Evolutionary conservation across 805 yeast species (phyloP), one percentile per base, ranked within the genome.

Genomic region (Cyberlindnera suaveolens): DNA sequence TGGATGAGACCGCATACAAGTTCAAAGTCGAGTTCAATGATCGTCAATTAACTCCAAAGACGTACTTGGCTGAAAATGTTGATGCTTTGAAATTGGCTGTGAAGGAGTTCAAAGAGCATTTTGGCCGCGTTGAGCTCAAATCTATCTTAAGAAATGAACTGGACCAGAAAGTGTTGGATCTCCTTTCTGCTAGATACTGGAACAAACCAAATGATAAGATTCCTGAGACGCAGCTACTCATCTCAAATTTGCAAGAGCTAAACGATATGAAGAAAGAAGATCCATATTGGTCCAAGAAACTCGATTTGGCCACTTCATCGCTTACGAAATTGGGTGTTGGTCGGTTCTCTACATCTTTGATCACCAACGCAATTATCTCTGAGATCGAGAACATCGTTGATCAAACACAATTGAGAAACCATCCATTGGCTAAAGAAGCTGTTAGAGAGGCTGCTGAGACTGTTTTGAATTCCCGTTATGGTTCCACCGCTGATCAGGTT

Each of bases 21-120:
- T 93, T 88, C 68, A 93, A 93, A 62, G 99, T 93, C 19, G 97
- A 93, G 63, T 93, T 89, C 65, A 93, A 93, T 60, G 99, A 93
- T 63, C 77, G 97, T 42, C 86, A 84, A 31, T 71, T 93, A 49
- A 93, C 99, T 0, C 96, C 98, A 14, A 93, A 89, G 57, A 87
- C 95, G 45, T 93, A 93, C 59, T 72, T 93, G 53, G 96, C 97
- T 18, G 91, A 86, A 58, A 87, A 93, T 43, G 78, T 93, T 30
- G 99, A 93, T 62, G 68, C 85, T 39, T 72, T 95, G 57, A 93
- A 93, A 62, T 71, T 85, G 33, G 82, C 88, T 0, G 81, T 91
- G 46, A 91, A 93, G 61, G 96, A 91, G 49, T 75, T 95, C 52
- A 82, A 90, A 53, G 82, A 80, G 47, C 75, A 76, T 44, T 88